Evolutionary conservation across 1,139 yeast species (phyloP).

Genomic region (Yamadazyma atlantica): DNA sequence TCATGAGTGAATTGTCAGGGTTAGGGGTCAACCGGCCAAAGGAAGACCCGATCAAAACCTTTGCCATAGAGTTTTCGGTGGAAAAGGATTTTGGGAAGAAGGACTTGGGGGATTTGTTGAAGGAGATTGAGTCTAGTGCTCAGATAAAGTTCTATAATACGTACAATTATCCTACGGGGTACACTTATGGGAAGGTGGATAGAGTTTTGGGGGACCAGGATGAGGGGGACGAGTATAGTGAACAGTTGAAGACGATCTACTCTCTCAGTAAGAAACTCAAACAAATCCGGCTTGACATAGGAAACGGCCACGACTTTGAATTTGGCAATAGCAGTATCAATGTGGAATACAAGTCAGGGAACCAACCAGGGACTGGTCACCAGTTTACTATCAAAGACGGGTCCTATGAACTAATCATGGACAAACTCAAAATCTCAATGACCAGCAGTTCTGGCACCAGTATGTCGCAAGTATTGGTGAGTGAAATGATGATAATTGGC

Average conservation of each 20-base stretch:
- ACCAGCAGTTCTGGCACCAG: not conserved
- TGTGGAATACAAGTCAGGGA: slow-evolving; percentile 2
- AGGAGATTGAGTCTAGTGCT: slow-evolving; percentile 17
- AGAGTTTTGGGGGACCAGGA: slow-evolving; percentile 19
- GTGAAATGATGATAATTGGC: slow-evolving; percentile 81
- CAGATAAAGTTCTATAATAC: slow-evolving; percentile 23
- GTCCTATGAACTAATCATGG: slow-evolving; percentile 13
- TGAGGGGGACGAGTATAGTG: slow-evolving; percentile 6
- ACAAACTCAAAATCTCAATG: slow-evolving; percentile 10
- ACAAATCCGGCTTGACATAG: slow-evolving; percentile 20
- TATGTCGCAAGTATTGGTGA: slow-evolving; percentile 59
- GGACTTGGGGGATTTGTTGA: slow-evolving; percentile 11
- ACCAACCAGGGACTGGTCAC: not conserved
- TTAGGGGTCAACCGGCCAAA: slow-evolving; percentile 49
- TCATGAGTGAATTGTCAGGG: slow-evolving; percentile 54
- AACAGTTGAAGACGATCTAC: slow-evolving; percentile 27
- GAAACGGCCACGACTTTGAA: slow-evolving; percentile 7
- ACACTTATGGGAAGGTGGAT: slow-evolving; percentile 38
- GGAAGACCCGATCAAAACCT: slow-evolving; percentile 28
- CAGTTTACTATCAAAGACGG: slow-evolving; percentile 13
- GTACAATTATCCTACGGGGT: slow-evolving; percentile 33
- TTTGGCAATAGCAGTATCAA: slow-evolving; percentile 5
- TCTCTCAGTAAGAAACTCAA: slow-evolving; percentile 28
- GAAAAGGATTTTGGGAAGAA: slow-evolving; percentile 18
- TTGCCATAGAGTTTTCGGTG: slow-evolving; percentile 31